A percentile compares a stretch with the other conserved stretches of the same genome.
Conservation (phyloP, 2,329 filamentous ascomycete species). For the Cryphonectria parasitica region DNA sequence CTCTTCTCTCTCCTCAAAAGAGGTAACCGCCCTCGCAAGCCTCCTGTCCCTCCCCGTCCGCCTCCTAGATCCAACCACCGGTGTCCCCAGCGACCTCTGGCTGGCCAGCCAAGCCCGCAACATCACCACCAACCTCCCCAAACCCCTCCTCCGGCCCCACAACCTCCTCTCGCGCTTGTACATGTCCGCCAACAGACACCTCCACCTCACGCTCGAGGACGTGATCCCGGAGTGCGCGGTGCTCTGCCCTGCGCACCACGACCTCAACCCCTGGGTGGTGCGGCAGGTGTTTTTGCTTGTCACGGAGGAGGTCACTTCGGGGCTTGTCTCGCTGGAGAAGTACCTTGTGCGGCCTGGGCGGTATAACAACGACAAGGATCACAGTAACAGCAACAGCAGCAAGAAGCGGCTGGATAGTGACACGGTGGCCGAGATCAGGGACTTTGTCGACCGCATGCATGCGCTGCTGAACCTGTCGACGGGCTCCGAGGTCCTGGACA, state of each 20-base stretch:
- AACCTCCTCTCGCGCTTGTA: conserved; percentile 37
- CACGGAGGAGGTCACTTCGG: conserved; percentile 45
- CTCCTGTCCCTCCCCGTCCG: conserved; percentile 44
- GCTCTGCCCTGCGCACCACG: conserved; percentile 32
- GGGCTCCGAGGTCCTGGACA: conserved; percentile 28
- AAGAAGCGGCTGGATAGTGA: not conserved
- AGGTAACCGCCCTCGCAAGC: conserved; percentile 40
- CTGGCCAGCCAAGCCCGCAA: conserved; percentile 40
- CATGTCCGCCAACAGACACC: conserved; percentile 29
- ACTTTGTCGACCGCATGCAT: conserved; percentile 37
- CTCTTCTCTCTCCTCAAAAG: conserved; percentile 34
- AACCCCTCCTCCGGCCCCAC: conserved; percentile 39
- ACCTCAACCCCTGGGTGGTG: conserved; percentile 32
- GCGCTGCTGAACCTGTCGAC: conserved; percentile 22
- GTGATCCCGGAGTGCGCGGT: conserved; percentile 29
- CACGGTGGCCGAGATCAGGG: conserved; percentile 24
- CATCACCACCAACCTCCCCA: conserved; percentile 34
- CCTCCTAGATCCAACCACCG: conserved; percentile 35
- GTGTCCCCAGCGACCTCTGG: conserved; percentile 42
- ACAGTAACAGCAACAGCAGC: not conserved
- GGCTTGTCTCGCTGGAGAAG: conserved; percentile 36
- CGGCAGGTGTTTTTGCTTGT: conserved; percentile 49
- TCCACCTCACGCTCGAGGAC: conserved; percentile 26
- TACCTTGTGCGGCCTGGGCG: conserved; percentile 26
- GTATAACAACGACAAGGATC: conserved; percentile 7